Evolutionary conservation across 768 basidiomycete genomes (phyloP).

Genomic region (Leccinum uliginosum): DNA sequence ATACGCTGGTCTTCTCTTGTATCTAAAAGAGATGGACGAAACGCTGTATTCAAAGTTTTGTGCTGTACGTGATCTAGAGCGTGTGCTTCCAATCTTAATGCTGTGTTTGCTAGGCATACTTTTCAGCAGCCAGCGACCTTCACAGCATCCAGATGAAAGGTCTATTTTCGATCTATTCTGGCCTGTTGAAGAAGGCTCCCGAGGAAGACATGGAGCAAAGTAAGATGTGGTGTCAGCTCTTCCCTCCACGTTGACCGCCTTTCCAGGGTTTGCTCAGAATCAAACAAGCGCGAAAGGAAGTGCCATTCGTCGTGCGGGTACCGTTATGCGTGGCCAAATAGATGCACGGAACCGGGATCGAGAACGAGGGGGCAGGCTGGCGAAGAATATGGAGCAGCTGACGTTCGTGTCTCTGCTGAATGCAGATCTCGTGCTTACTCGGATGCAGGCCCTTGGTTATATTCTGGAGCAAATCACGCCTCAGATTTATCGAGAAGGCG

Average conservation of each 20-base stretch:
- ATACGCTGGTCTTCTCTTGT: conserved; percentile 86
- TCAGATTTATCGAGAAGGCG: conserved; percentile 74
- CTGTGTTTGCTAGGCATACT: conserved; percentile 68
- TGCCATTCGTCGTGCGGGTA: conserved; percentile 78
- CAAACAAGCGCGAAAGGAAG: conserved; percentile 39
- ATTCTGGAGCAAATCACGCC: conserved; percentile 73
- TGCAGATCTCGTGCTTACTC: neutral
- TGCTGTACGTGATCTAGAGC: conserved; percentile 53
- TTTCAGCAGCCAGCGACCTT: conserved; percentile 78
- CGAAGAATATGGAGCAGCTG: conserved; percentile 64
- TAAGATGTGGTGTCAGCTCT: conserved; percentile 25
- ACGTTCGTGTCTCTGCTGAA: conserved; percentile 43
- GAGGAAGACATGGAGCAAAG: conserved; percentile 78
- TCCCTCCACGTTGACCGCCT: neutral
- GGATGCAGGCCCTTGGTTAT: conserved; percentile 61
- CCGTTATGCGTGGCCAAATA: conserved; percentile 71
- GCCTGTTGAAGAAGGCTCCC: conserved; percentile 56
- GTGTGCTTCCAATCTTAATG: conserved; percentile 1
- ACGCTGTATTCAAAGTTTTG: conserved; percentile 81
- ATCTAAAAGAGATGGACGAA: conserved; percentile 96
- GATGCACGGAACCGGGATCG: conserved; percentile 45
- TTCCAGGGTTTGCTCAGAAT: conserved; percentile 40
- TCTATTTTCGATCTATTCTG: conserved; percentile 55
- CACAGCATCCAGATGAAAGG: conserved; percentile 79
- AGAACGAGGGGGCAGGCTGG: conserved; percentile 48